Conservation (phyloP, 169 alveolate species). For the Plasmodium knowlesi region DNA sequence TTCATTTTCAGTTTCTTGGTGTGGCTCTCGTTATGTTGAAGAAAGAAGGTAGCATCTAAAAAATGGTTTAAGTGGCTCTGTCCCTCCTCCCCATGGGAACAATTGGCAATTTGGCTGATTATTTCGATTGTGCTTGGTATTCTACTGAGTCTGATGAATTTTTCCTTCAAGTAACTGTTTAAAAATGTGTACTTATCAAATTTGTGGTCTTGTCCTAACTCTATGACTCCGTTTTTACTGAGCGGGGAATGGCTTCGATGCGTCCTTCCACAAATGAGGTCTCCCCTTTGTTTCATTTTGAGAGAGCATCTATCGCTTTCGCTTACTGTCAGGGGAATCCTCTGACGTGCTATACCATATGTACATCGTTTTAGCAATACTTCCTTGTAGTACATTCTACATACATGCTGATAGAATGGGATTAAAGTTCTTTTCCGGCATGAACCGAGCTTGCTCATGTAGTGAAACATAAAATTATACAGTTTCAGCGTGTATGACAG, state of each 20-base stretch:
- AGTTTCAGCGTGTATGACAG: constrained; percentile 36
- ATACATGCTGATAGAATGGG: constrained; percentile 37
- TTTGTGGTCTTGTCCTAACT: background rate
- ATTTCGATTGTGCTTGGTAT: constrained; percentile 41
- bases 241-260: background rate
- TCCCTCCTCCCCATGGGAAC: background rate
- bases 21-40: background rate
- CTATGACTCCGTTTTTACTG: background rate
- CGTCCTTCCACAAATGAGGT: background rate
- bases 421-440: background rate
- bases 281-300: background rate
- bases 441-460: constrained; percentile 30
- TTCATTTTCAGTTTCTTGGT: constrained; percentile 36
- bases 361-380: background rate
- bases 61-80: background rate
- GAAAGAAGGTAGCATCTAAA: background rate
- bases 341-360: background rate
- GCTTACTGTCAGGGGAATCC: background rate
- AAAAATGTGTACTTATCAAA: constrained; percentile 26
- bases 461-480: constrained; percentile 58
- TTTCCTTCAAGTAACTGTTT: constrained; percentile 29
- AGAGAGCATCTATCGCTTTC: background rate
- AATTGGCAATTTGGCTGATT: constrained; percentile 1
- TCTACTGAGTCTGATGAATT: background rate
- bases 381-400: constrained; percentile 24